Base-by-base conservation (phyloP, 179 eudicot species). In the Spinacia oleracea region DNA sequence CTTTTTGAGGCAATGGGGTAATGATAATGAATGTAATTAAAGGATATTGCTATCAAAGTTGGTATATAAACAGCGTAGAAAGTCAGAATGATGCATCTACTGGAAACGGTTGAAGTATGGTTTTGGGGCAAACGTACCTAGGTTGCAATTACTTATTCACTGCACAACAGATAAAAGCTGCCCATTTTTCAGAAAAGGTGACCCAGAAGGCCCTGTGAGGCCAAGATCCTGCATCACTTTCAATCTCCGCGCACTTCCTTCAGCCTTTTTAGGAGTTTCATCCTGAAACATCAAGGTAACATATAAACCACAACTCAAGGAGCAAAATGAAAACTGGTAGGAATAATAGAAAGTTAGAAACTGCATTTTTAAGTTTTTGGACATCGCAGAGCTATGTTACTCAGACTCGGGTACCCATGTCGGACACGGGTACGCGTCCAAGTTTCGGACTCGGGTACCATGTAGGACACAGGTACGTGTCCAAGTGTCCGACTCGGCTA, bases 181-280 rank as follows among this genome's bases (percentile, higher is more conserved):
- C 43, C 87, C 80, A 29, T 84, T 85, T 78, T 69, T 85, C 55
- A 4, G 60, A 86, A 82, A 89, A 29, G 90, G 90, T 34, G 91
- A 89, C 4, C 91, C 92, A 16, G 88, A 66, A 70, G 92, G 94
- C 72, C 92, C 90, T 43, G 81, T 67, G 71, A 90, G 84, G 81
- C 91, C 94, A 78, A 90, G 91, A 72, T 65, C 83, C 75, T 84
- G 91, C 94, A 90, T 89, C 43, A 90, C 89, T 82, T 89, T 90
- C 80, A 81, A 65, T 83, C 88, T 88, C 74, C 92, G 83, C 74
- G 77, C 85, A 63, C 73, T 72, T 70, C 84, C 86, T 72, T 68
- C 81, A 4, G 85, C 55, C 58, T 76, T 82, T 84, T 75, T 86
- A 40, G 79, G 43, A 50, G 64, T 84, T 27, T 53, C 27, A 40